Percentiles rank a stretch among this genome's conserved stretches.
These are phyloP conservation scores for Elsinoe necatrix DNA, from an alignment of 2,329 filamentous ascomycete genomes.

Conservation along the genomic window DNA sequence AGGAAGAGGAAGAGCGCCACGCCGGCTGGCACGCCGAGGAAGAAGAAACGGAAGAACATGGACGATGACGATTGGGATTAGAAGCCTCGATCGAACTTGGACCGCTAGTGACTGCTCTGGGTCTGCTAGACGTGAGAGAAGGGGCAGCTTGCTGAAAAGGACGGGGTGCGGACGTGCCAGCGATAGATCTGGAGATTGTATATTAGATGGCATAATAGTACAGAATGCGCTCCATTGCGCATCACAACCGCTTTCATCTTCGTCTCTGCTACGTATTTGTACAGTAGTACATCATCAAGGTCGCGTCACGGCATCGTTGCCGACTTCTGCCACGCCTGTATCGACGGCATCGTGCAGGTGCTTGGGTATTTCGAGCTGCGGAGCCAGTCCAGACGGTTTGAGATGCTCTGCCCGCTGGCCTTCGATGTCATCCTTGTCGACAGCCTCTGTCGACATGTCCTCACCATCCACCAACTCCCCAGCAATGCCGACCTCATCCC, in stretches of 20 bases:
- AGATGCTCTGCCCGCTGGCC: not conserved
- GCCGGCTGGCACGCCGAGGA: constrained; percentile 24
- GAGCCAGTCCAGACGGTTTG: not conserved
- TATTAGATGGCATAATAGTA: constrained; percentile 4
- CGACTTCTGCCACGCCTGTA: not conserved
- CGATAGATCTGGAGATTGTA: constrained; percentile 8
- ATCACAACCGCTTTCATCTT: not conserved
- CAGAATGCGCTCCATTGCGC: not conserved
- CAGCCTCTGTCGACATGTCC: not conserved
- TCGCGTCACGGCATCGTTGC: not conserved
- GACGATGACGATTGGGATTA: constrained; percentile 14
- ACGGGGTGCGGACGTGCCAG: not conserved
- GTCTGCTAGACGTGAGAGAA: not conserved
- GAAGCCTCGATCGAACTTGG: not conserved
- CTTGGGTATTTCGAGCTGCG: constrained; percentile 10
- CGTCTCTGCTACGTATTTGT: not conserved
- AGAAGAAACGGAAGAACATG: constrained; percentile 20
- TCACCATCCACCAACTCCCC: not conserved
- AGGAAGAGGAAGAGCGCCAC: constrained; percentile 38
- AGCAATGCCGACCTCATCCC: not conserved
- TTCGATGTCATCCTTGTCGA: not conserved
- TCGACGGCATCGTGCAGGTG: constrained; percentile 8
- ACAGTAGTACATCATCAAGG: not conserved
- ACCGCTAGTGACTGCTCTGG: too few species aligned
- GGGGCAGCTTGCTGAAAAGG: not conserved